Evolutionary conservation across 1,284 basidiomycete genomes (phyloP).

Genomic region (Gomphus bonarii): DNA sequence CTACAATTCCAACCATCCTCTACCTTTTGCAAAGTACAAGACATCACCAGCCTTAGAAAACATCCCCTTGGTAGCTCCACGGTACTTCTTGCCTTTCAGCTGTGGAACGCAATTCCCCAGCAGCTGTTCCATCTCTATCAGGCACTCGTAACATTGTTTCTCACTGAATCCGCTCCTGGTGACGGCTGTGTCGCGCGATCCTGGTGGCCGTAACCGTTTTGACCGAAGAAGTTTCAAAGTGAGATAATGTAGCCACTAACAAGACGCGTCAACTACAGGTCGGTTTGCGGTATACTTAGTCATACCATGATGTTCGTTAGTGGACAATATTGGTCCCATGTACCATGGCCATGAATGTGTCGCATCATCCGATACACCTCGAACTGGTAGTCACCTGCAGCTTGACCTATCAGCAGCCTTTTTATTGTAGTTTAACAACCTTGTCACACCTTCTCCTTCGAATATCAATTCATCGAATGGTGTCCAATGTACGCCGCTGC

Average conservation of each 20-base stretch:
- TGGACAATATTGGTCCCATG: constrained; percentile 70
- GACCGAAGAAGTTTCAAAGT: constrained; percentile 54
- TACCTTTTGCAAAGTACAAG: constrained; percentile 1
- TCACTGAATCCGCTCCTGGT: constrained; percentile 32
- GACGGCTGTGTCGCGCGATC: constrained; percentile 11
- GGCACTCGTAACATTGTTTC: constrained; percentile 47
- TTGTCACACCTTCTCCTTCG: constrained; percentile 59
- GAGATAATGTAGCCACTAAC: constrained; percentile 82
- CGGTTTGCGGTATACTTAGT: constrained; percentile 3
- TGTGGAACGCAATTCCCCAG: constrained; percentile 31
- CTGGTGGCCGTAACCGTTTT: constrained; percentile 53
- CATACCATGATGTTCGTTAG: constrained; percentile 84
- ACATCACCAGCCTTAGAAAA: constrained; percentile 7
- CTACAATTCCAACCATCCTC: constrained; percentile 6
- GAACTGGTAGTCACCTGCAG: constrained; percentile 81
- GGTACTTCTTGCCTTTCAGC: not conserved
- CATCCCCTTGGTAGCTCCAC: not conserved
- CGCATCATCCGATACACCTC: constrained; percentile 91
- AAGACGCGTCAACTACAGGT: constrained; percentile 8
- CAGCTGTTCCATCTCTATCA: constrained; percentile 46
- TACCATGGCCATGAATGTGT: constrained; percentile 34
- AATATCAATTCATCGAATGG: constrained; percentile 75
- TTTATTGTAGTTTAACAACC: not conserved
- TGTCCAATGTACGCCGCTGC: constrained; percentile 53
- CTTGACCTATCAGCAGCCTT: not conserved